These are phyloP conservation scores for Kalmanozyma brasiliensis DNA, from an alignment of 1,284 basidiomycete species.

Conservation along the genomic window DNA sequence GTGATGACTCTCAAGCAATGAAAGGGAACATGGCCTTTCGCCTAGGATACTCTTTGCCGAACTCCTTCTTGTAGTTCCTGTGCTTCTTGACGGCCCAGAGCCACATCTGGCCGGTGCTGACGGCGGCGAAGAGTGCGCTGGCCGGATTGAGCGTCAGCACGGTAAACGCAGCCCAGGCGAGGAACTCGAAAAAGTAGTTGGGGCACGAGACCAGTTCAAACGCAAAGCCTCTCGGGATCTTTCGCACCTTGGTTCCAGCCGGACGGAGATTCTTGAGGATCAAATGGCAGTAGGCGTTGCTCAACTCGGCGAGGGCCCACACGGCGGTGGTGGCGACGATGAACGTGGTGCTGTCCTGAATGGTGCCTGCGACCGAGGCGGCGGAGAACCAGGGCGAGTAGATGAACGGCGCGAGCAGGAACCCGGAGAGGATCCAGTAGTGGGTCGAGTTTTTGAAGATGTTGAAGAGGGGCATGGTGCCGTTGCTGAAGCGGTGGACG, in stretches of 20 bases:
- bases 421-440: constrained; percentile 79
- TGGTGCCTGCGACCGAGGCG: constrained; percentile 78
- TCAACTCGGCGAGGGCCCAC: constrained; percentile 84
- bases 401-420: constrained; percentile 39
- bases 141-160: constrained; percentile 75
- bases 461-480: constrained; percentile 88
- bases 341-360: constrained; percentile 77
- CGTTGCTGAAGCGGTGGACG: constrained; percentile 84
- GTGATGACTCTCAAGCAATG: constrained; percentile 62
- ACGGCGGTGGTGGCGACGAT: constrained; percentile 76
- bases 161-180: constrained; percentile 81
- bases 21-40: constrained; percentile 87
- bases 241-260: constrained; percentile 80
- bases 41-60: constrained; percentile 80
- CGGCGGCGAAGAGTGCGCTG: constrained; percentile 80
- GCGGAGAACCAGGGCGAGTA: constrained; percentile 72
- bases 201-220: constrained; percentile 88
- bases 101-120: constrained; percentile 80
- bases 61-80: constrained; percentile 88
- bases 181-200: constrained; percentile 91
- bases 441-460: constrained; percentile 80
- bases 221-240: constrained; percentile 81
- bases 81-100: constrained; percentile 95
- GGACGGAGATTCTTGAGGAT: constrained; percentile 85
- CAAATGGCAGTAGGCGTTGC: constrained; percentile 85